phyloP scores from a whole-genome alignment of 139 green algal species.

The Picochlorum sp. region DNA sequence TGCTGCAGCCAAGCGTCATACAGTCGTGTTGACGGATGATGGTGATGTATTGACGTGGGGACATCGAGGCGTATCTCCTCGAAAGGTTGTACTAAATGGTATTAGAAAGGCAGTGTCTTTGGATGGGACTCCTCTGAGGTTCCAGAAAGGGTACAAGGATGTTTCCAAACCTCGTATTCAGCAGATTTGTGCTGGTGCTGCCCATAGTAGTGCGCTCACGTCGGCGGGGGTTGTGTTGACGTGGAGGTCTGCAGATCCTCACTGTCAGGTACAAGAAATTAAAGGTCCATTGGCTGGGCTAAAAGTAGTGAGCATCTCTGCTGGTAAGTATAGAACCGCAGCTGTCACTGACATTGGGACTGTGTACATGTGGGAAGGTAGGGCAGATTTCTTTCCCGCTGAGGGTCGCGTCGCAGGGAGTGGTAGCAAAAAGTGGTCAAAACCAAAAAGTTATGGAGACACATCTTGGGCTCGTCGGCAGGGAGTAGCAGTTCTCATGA shows the following conservation, averaged over 20 bases:
- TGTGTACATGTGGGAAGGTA: conserved; percentile 78
- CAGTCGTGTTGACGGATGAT: conserved; percentile 56
- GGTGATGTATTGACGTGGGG: conserved; percentile 84
- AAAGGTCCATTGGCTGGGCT: conserved; percentile 51
- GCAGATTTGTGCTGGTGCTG: conserved; percentile 54
- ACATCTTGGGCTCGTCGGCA: neutral
- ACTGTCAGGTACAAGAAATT: conserved; percentile 53
- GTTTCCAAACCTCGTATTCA: conserved; percentile 52
- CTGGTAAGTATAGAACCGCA: conserved; percentile 80
- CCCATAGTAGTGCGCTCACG: conserved; percentile 59
- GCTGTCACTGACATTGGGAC: conserved; percentile 63
- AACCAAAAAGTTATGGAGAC: neutral
- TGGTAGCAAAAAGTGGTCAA: conserved; percentile 24
- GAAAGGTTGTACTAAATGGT: conserved; percentile 49
- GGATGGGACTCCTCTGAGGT: conserved; percentile 27
- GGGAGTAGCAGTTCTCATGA: neutral
- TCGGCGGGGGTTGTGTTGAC: conserved; percentile 52
- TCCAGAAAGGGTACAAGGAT: conserved; percentile 62
- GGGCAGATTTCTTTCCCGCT: conserved; percentile 32
- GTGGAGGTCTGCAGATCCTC: conserved; percentile 56
- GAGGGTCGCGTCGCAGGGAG: conserved; percentile 22
- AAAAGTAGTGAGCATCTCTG: conserved; percentile 37
- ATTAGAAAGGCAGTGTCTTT: conserved; percentile 7
- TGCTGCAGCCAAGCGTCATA: conserved; percentile 83
- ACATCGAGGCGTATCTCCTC: conserved; percentile 56